phyloP scores from a whole-genome alignment of 2,329 filamentous ascomycete genomes.

The Ophiosphaerella herpotricha region DNA sequence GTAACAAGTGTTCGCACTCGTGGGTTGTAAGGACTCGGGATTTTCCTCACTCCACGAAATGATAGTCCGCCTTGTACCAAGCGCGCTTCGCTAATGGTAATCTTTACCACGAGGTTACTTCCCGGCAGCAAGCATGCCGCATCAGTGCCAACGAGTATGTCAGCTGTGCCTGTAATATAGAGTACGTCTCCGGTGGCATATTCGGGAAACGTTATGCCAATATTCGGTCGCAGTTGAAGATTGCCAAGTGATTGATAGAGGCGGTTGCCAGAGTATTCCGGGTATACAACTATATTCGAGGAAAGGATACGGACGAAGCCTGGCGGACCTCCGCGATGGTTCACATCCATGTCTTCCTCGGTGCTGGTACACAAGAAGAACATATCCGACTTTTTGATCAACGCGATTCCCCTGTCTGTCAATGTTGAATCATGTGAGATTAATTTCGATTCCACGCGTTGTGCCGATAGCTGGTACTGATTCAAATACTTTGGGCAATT shows the following conservation, averaged over 20 bases:
- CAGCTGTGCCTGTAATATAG: slow-evolving; percentile 71
- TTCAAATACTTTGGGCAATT: slow-evolving; percentile 92
- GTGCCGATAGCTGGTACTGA: slow-evolving; percentile 65
- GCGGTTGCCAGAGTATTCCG: slow-evolving; percentile 84
- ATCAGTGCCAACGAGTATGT: slow-evolving; percentile 67
- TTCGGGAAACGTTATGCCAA: slow-evolving; percentile 74
- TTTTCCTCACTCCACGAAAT: slow-evolving; percentile 65
- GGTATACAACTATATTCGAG: slow-evolving; percentile 70
- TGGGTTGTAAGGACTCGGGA: slow-evolving; percentile 80
- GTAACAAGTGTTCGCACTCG: slow-evolving; percentile 65
- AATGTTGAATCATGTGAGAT: slow-evolving; percentile 56
- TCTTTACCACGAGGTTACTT: slow-evolving; percentile 72
- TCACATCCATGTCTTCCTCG: slow-evolving; percentile 75
- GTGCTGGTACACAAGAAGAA: slow-evolving; percentile 77
- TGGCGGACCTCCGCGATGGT: slow-evolving; percentile 74
- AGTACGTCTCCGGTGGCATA: slow-evolving; percentile 74
- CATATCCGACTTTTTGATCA: slow-evolving; percentile 70
- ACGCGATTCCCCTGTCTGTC: slow-evolving; percentile 57
- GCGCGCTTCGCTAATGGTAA: slow-evolving; percentile 64
- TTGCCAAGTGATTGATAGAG: slow-evolving; percentile 86
- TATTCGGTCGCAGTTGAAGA: slow-evolving; percentile 65
- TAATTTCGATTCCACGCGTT: slow-evolving; percentile 59
- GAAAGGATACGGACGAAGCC: slow-evolving; percentile 74
- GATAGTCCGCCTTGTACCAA: slow-evolving; percentile 69
- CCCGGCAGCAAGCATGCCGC: slow-evolving; percentile 68